Evolutionary conservation across 768 basidiomycete genomes (phyloP), one percentile per base, ranked within the genome.

Genomic region (Termitomyces titanicus): DNA sequence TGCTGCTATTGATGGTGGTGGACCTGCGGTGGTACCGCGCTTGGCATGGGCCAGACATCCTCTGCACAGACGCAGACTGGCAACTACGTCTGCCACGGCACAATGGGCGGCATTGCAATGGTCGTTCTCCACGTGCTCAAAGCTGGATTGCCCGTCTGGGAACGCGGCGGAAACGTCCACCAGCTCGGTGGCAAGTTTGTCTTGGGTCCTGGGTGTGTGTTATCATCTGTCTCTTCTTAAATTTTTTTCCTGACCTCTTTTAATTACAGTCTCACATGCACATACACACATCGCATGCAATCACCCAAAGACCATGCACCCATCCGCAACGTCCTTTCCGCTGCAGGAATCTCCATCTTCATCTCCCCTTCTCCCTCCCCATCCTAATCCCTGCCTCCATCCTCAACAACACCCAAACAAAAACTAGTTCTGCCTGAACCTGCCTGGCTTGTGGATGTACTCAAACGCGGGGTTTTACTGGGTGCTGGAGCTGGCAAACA

Each of bases 401-500:
- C n/a, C n/a, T n/a, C n/a, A n/a, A n/a, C n/a, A n/a, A n/a, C n/a
- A n/a, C n/a, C 47, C 47, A 22, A 25, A 6, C n/a, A n/a, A n/a
- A n/a, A n/a, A n/a, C n/a, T 92, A 97, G 69, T 95, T 92, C 51
- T 95, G 79, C 61, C 95, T 79, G 72, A 98, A 97, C 1, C 94
- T 94, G 53, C 95, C 95, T 0, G 95, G 96, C 66, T 96, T 92
- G 58, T 93, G 92, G 50, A 98, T 94, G 62, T 95, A 92, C 63
- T 94, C 88, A 54, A 97, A 90, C 2, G 81, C 88, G n/a, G 95
- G 91, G 65, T 92, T 81, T 7, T 75, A 75, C 4, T 79, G 73
- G 11, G 76, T 72, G 37, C 76, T 76, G 2, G 80, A 75, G 3
- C 81, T 85, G 11, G 85, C 77, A 61, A 82, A 90, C 0, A 90